phyloP scores from a whole-genome alignment of 805 yeast species.

The Cephaloascus albidus region DNA sequence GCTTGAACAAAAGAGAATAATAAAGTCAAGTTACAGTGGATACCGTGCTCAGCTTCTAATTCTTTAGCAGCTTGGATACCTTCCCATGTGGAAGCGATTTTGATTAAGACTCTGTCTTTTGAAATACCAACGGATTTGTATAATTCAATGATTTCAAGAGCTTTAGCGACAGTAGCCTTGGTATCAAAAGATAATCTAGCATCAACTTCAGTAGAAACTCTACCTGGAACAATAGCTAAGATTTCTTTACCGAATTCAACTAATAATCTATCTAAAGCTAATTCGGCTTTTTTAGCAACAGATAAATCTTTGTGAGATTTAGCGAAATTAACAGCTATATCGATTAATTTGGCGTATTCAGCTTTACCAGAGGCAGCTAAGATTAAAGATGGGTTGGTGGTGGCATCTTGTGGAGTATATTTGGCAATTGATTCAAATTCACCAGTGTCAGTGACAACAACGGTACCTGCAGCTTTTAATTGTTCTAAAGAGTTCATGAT shows the following conservation, averaged over 20 bases:
- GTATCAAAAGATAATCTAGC: slow-evolving; percentile 96
- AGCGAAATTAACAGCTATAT: slow-evolving; percentile 83
- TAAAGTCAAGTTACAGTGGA: slow-evolving; percentile 92
- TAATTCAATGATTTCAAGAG: slow-evolving; percentile 78
- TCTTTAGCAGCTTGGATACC: slow-evolving; percentile 99
- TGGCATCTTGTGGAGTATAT: slow-evolving; percentile 98
- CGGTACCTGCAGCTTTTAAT: slow-evolving; percentile 91
- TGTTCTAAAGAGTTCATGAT: slow-evolving; percentile 66
- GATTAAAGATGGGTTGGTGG: slow-evolving; percentile 96
- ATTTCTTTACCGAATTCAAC: slow-evolving; percentile 96
- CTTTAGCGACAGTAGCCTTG: slow-evolving; percentile 90
- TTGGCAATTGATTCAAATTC: slow-evolving; percentile 97
- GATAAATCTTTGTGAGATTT: slow-evolving; percentile 47
- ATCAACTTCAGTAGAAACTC: slow-evolving; percentile 98
- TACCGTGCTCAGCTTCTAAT: slow-evolving; percentile 80
- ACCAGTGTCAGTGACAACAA: slow-evolving; percentile 97
- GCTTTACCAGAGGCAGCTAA: slow-evolving; percentile 91
- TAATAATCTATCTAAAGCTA: slow-evolving; percentile 85
- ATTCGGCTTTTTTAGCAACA: slow-evolving; percentile 54
- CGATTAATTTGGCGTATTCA: slow-evolving; percentile 83
- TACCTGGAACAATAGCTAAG: slow-evolving; percentile 92
- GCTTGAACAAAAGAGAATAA: slow-evolving; percentile 96
- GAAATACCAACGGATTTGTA: slow-evolving; percentile 79
- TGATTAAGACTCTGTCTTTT: slow-evolving; percentile 88
- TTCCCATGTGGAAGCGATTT: slow-evolving; percentile 97